A percentile compares a stretch with the other conserved stretches of the same genome.
These are phyloP conservation scores for Leucocoprinus leucothites DNA, from an alignment of 768 basidiomycete species.

Conservation along the genomic window DNA sequence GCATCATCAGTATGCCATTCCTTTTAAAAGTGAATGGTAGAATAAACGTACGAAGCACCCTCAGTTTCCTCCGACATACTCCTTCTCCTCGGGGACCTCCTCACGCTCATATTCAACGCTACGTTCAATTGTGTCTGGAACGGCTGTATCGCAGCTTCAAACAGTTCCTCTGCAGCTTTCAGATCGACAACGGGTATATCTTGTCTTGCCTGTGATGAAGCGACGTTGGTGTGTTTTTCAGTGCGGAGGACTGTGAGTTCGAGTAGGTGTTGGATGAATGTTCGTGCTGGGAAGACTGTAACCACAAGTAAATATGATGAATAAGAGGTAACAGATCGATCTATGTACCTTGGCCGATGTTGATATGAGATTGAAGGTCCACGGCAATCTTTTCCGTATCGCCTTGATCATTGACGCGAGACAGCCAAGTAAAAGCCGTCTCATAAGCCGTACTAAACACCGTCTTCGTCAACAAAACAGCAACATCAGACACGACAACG, in stretches of 20 bases:
- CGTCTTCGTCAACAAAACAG: constrained; percentile 4
- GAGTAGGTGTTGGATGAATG: constrained; percentile 49
- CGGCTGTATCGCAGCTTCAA: constrained; percentile 27
- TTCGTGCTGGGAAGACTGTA: constrained; percentile 42
- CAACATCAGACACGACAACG: neutral
- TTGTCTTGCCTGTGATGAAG: constrained; percentile 3
- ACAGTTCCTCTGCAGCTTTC: constrained; percentile 26
- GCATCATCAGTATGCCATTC: neutral
- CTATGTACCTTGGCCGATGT: constrained; percentile 44
- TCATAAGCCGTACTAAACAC: constrained; percentile 42
- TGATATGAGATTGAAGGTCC: constrained; percentile 41
- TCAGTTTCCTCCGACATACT: constrained; percentile 38
- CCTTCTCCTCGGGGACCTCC: constrained; percentile 46
- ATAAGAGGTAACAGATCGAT: too few relatives aligned
- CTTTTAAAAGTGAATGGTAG: neutral
- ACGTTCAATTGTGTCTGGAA: constrained; percentile 37
- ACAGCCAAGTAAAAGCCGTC: constrained; percentile 37
- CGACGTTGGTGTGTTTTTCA: constrained; percentile 18
- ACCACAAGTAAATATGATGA: too few relatives aligned
- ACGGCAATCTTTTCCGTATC: constrained; percentile 30
- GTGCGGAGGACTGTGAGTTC: constrained; percentile 34
- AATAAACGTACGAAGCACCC: constrained; percentile 34
- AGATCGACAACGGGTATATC: constrained; percentile 27
- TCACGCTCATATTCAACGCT: constrained; percentile 34
- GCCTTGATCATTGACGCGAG: constrained; percentile 21